Base-by-base conservation (phyloP, 108 stramenopile genomes). In the Mayamaea pseudoterrestris region DNA sequence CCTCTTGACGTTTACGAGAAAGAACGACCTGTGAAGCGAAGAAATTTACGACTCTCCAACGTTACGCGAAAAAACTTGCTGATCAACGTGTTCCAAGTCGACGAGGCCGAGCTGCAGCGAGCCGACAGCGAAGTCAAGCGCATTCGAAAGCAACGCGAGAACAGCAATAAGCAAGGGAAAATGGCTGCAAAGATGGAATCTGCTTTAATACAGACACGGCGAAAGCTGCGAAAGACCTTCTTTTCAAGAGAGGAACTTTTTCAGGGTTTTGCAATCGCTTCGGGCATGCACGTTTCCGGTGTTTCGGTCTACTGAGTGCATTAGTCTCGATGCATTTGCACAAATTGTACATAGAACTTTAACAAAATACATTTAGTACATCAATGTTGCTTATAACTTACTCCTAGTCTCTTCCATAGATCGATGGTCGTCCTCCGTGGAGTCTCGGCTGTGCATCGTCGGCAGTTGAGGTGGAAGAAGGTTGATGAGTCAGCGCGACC, bases 1-100 rank as follows among this genome's bases (percentile, higher is more conserved):
- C 41, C 53, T 16, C 31, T 83, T 14, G 68, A 76, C 2, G 47
- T 58, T 17, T 83, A 73, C 41, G 81, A 83, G 35, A 24, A 7
- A 7, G 40, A 61, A n/a, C 63, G 62, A 6, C 37, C 65, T n/a
- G 51, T 39, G 18, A 57, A 55, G 40, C 41, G 44, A 35, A 27
- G 16, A 7, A 50, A 29, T 6, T 29, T 60, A 7, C 56, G 60
- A 13, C 30, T 74, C 32, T 51, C 55, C 30, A 44, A 45, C 26
- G 65, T 69, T 26, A 69, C 68, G 13, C 54, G 73, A 29, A 65
- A 63, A 34, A 74, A 74, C 29, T 60, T 74, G 25, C 50, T 74
- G 12, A 49, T 44, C 25, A 61, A 66, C 18, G 58, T 60, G 16
- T 69, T 64, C 44, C 57, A 49, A 28, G 47, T 65, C 17, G 50